Evolutionary conservation across 2,329 filamentous ascomycete species (phyloP).

Genomic region (Alternaria consortialis): DNA sequence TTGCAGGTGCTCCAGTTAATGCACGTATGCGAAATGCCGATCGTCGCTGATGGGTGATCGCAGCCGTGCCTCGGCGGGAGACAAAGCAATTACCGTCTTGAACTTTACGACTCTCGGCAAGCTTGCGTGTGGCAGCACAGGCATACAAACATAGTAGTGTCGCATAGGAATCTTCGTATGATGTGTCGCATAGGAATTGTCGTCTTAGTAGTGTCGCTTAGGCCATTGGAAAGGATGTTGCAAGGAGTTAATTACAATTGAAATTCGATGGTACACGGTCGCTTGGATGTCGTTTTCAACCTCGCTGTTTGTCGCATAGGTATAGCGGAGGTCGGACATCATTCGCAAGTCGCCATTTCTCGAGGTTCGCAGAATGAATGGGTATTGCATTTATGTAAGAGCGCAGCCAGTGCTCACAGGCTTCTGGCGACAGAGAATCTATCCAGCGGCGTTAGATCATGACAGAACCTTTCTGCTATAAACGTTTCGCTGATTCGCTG

Average conservation of each 20-base stretch:
- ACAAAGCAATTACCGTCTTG: neutral
- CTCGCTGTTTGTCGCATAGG: constrained; percentile 31
- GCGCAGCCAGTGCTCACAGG: constrained; percentile 10
- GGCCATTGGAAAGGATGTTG: neutral
- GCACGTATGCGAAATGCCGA: neutral
- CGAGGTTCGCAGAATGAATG: constrained; percentile 18
- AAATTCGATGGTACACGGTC: neutral
- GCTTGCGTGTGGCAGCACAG: neutral
- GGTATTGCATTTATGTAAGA: constrained; percentile 31
- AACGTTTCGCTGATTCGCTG: neutral
- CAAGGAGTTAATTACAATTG: neutral
- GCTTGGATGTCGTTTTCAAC: constrained; percentile 8
- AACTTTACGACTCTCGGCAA: neutral
- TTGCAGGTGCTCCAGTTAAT: neutral
- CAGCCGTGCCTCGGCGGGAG: neutral
- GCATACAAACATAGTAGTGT: neutral
- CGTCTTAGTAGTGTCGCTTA: constrained; percentile 1
- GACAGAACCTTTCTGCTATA: constrained; percentile 8
- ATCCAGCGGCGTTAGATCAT: constrained; percentile 23
- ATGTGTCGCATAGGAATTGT: neutral
- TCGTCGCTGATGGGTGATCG: neutral
- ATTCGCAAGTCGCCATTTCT: constrained; percentile 10
- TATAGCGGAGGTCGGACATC: constrained; percentile 16
- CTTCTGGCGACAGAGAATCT: constrained; percentile 20
- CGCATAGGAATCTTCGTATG: neutral